Percentiles rank a stretch among this genome's conserved stretches.
Conservation (phyloP, 108 stramenopile genomes). For the Parietichytrium sp. region DNA sequence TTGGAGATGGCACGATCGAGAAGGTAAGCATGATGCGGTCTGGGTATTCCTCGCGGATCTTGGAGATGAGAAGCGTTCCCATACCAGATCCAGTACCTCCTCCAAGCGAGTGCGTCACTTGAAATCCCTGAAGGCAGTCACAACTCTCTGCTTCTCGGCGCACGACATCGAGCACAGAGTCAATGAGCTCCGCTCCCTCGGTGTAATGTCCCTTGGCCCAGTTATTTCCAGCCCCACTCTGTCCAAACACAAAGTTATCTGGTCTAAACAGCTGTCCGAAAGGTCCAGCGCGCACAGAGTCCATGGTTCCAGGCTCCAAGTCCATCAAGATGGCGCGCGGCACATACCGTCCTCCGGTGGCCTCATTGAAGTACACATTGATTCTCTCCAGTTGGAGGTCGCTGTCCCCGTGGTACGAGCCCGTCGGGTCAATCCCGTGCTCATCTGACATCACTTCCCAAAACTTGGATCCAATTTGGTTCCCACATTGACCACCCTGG, state of each 20-base stretch:
- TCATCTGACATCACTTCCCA: slow-evolving; percentile 75
- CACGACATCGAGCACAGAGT: slow-evolving; percentile 85
- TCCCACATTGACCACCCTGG: slow-evolving; percentile 76
- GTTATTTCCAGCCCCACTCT: slow-evolving; percentile 80
- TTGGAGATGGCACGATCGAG: slow-evolving; percentile 81
- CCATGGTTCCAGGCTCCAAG: slow-evolving; percentile 64
- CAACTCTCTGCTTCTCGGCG: slow-evolving; percentile 86
- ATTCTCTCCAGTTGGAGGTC: slow-evolving; percentile 79
- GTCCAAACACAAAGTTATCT: slow-evolving; percentile 92
- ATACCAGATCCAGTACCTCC: slow-evolving; percentile 78
- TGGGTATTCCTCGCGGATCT: slow-evolving; percentile 92
- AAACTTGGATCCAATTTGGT: slow-evolving; percentile 76
- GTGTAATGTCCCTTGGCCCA: slow-evolving; percentile 97
- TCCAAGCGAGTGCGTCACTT: slow-evolving; percentile 79
- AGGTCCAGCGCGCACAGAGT: slow-evolving; percentile 73
- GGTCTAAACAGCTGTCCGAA: slow-evolving; percentile 83
- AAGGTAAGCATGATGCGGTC: slow-evolving; percentile 83
- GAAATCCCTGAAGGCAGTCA: slow-evolving; percentile 81
- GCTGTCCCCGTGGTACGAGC: slow-evolving; percentile 70
- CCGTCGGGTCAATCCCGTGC: slow-evolving; percentile 70
- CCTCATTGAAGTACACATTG: slow-evolving; percentile 65
- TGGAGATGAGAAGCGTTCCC: slow-evolving; percentile 85
- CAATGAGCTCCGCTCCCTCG: slow-evolving; percentile 89
- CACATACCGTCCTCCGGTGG: slow-evolving; percentile 72
- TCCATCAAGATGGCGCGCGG: slow-evolving; percentile 69